Evolutionary conservation across 2,329 filamentous ascomycete genomes (phyloP).

Genomic region (Aureobasidium sp.): DNA sequence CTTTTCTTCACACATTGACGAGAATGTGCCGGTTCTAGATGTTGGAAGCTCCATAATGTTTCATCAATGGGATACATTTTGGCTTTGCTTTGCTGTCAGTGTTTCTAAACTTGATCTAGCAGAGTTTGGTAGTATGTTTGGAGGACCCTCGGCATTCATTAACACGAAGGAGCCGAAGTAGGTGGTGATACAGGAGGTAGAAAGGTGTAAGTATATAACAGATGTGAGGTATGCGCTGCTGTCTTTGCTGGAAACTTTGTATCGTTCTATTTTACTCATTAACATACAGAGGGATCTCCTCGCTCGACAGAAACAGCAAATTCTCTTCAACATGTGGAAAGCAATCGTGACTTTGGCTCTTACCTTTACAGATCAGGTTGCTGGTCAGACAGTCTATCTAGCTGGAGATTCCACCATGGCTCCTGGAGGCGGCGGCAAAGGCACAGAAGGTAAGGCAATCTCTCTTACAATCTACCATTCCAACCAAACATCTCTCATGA

Average conservation of each 20-base stretch:
- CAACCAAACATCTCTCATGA: background rate
- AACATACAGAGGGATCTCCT: background rate
- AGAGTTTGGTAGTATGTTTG: background rate
- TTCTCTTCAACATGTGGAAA: background rate
- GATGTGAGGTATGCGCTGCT: background rate
- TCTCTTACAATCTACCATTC: background rate
- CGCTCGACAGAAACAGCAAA: background rate
- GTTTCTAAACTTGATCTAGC: background rate
- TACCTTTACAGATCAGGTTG: background rate
- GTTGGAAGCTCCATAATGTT: background rate
- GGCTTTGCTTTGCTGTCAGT: background rate
- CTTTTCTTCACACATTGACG: background rate
- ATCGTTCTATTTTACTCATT: background rate
- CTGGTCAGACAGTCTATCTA: slow-evolving; percentile 40
- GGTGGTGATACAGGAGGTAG: background rate
- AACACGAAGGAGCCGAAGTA: background rate
- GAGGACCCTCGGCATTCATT: background rate
- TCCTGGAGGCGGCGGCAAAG: slow-evolving; percentile 34
- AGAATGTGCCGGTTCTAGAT: background rate
- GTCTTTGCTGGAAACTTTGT: background rate
- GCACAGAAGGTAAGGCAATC: slow-evolving; percentile 30
- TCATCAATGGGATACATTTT: background rate
- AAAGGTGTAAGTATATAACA: background rate
- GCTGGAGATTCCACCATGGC: slow-evolving; percentile 58
- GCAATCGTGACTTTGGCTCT: background rate